Base-by-base conservation (phyloP, 805 yeast genomes). In the Maudiozyma barnettii region DNA sequence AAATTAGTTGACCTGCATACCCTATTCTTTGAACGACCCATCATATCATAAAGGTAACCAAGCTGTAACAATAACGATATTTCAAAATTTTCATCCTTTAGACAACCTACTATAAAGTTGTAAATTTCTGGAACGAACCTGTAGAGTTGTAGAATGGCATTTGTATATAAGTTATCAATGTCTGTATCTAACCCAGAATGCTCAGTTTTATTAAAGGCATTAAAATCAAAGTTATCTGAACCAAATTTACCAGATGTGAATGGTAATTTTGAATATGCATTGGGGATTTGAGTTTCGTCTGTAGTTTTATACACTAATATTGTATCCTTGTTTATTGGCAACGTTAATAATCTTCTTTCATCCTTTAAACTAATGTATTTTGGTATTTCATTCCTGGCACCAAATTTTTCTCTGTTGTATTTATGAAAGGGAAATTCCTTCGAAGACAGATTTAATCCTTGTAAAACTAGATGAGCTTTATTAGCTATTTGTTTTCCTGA, bases 21-120 rank as follows among this genome's bases (percentile, higher is more conserved):
- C 36, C 77, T 75, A 0, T 95, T 93, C 13, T 75, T 67, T 0
- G 96, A 88, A 61, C 86, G 85, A 39, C 74, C 75, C 66, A 91
- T 75, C 99, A 93, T 91, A 59, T 95, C 98, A 65, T 79, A 87
- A 13, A 95, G 68, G 52, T 88, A 87, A 0, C 96, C 99, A 41
- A 90, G 67, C 60, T 93, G 97, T 43, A 85, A 80, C 23, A 89
- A 65, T 3, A 90, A 61, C 2, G 84, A 79, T 42, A 59, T 61
- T 7, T 63, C 58, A 26, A 79, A 69, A 38, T 73, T 72, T 51
- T 78, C 81, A 40, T 72, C 67, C 3, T 82, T 74, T 26, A 88
- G 65, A 20, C 78, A 74, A 4, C 72, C 68, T 4, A 82, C 71
- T 1, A 82, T 73, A 51, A 77, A 71, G 55, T 86, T 84, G 67